Evolutionary conservation across 331 rosid genomes (phyloP).

Genomic region (Malus hybrid): DNA sequence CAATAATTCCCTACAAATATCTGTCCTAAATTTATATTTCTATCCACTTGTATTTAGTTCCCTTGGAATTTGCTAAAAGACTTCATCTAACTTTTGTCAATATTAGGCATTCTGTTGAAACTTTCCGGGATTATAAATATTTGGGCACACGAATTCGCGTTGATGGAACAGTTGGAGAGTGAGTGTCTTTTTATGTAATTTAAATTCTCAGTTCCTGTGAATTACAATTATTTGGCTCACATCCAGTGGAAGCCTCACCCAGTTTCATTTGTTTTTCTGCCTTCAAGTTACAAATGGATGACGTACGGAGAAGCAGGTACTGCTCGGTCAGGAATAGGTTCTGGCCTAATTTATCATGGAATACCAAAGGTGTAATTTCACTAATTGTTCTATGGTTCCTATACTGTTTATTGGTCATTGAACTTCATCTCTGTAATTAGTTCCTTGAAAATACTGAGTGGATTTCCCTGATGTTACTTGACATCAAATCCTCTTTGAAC

Average conservation of each 20-base stretch:
- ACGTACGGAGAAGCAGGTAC: constrained; percentile 96
- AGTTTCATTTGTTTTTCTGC: constrained; percentile 12
- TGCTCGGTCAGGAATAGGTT: constrained; percentile 84
- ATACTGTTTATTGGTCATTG: background rate
- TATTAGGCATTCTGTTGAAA: constrained; percentile 71
- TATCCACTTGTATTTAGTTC: background rate
- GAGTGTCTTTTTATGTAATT: constrained; percentile 28
- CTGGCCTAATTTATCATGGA: constrained; percentile 76
- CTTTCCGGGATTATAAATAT: constrained; percentile 81
- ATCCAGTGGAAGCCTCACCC: constrained; percentile 14
- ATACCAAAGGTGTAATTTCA: constrained; percentile 60
- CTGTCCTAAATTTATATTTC: background rate
- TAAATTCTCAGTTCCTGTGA: constrained; percentile 1
- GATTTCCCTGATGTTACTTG: background rate
- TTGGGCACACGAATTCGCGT: constrained; percentile 85
- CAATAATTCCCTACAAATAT: background rate
- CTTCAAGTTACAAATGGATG: constrained; percentile 92
- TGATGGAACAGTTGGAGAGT: constrained; percentile 98
- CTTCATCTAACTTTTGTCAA: constrained; percentile 23
- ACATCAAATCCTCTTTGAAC: constrained; percentile 6
- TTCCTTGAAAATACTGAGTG: background rate
- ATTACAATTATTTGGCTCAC: background rate
- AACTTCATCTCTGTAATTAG: background rate
- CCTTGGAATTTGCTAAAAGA: constrained; percentile 1
- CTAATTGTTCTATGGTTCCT: background rate